Evolutionary conservation across 1,139 yeast genomes (phyloP).

Genomic region (Pichiaceae sp.): DNA sequence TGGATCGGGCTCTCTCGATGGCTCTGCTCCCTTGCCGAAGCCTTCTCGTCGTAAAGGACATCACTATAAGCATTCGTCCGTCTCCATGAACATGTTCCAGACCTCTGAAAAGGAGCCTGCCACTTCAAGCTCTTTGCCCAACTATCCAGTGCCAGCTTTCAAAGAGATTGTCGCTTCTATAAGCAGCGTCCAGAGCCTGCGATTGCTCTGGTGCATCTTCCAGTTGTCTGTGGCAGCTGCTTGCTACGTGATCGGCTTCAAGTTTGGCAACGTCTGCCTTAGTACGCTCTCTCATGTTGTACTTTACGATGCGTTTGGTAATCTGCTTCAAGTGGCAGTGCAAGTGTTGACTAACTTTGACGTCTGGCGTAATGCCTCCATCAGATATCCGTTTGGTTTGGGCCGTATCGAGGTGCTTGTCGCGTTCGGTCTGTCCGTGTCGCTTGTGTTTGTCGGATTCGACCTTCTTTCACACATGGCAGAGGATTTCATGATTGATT

Average conservation of each 20-base stretch:
- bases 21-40: conserved; percentile 27
- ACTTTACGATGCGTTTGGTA: conserved; percentile 81
- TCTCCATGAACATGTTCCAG: conserved; percentile 90
- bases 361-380: conserved; percentile 81
- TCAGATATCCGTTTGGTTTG: conserved; percentile 84
- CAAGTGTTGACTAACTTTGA: conserved; percentile 83
- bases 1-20: conserved; percentile 6
- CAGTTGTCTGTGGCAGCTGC: conserved; percentile 51
- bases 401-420: conserved; percentile 81
- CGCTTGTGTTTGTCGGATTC: conserved; percentile 83
- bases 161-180: conserved; percentile 54
- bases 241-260: conserved; percentile 56
- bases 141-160: conserved; percentile 71
- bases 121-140: conserved; percentile 56
- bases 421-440: conserved; percentile 80
- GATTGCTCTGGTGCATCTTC: conserved; percentile 56
- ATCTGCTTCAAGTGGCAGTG: conserved; percentile 60
- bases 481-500: conserved; percentile 58
- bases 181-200: conserved; percentile 42
- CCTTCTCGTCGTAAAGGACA: conserved; percentile 89
- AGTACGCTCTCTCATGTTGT: conserved; percentile 81
- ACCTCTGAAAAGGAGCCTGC: not conserved
- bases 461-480: conserved; percentile 79
- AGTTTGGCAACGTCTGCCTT: conserved; percentile 49
- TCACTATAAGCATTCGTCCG: conserved; percentile 93